Evolutionary conservation across 2,329 filamentous ascomycete species (phyloP), one percentile per base, ranked within the genome.

Genomic region (Teratosphaeria viscida): DNA sequence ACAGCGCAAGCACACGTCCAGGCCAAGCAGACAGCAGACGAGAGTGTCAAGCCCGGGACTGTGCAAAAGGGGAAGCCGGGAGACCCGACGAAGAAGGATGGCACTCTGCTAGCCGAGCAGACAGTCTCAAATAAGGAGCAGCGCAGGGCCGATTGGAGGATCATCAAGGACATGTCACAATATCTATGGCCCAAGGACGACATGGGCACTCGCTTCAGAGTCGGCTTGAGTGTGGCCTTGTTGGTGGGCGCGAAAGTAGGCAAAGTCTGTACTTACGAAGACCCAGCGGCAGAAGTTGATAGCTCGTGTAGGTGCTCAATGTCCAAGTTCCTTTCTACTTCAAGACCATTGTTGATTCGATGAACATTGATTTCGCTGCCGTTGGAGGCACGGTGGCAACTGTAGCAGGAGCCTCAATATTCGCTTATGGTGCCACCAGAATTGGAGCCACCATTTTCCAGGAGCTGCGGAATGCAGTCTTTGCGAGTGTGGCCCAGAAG

Each of bases 261-360:
- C 70, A 32, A 29, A 43, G 49, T 54, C 52, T 34, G 57, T 59
- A 59, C 39, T 52, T 26, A 55, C 55, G 16, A 49, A 37, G 54
- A 59, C 19, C 63, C 26, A 37, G 62, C 47, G 60, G 63, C 55
- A 49, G 59, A 56, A 57, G 61, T 70, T 71, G 70, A 69, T 72
- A 81, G 63, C 59, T 54, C 62, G 63, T 67, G 64, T 70, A 73
- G 81, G 74, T 95, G 55, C 80, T 99, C 70, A 99, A 97, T 74
- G 94, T 99, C 16, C 91, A 99, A 77, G 90, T 99, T 54, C 94
- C 94, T 0, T 99, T 99, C 73, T 99, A 96, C 79, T 99, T 99
- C 80, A 97, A 97, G 80, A 92, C 79, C 74, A 97, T 99, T 64
- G 90, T 99, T 52, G 95, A 99, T 74, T 86, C 90, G 23, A 96